Conservation (phyloP, 305 asterid genomes). For the Fraxinus nigra region DNA sequence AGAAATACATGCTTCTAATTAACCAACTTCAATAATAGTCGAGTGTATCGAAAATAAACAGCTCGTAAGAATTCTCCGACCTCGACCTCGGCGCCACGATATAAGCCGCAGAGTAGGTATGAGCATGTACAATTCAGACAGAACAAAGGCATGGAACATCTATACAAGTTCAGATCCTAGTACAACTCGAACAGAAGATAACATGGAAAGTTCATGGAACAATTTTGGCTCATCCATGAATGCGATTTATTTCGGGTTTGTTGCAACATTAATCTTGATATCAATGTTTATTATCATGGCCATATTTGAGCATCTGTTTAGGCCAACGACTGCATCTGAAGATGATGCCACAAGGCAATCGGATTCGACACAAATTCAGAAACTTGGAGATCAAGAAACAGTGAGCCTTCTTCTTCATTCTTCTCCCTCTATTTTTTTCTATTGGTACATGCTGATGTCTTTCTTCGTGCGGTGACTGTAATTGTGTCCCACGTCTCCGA, state of each 20-base stretch:
- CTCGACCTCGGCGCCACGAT: background rate
- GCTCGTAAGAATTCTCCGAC: background rate
- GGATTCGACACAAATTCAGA: constrained; percentile 33
- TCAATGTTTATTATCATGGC: constrained; percentile 93
- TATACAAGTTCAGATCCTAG: constrained; percentile 43
- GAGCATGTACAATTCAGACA: constrained; percentile 48
- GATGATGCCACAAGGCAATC: constrained; percentile 20
- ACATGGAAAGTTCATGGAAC: constrained; percentile 48
- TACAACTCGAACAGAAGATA: constrained; percentile 40
- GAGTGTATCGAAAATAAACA: background rate
- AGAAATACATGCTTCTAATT: background rate
- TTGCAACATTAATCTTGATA: constrained; percentile 79
- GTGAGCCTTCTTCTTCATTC: constrained; percentile 22
- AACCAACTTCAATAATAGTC: background rate
- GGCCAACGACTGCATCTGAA: constrained; percentile 52
- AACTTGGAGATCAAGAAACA: constrained; percentile 35
- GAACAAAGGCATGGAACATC: constrained; percentile 58
- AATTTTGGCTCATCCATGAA: constrained; percentile 73
- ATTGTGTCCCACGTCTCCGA: background rate
- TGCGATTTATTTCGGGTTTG: constrained; percentile 82
- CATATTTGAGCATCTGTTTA: constrained; percentile 75
- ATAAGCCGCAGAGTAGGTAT: constrained; percentile 19
- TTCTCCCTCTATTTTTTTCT: background rate
- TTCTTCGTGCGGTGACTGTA: background rate
- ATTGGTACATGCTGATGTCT: background rate